A percentile compares a stretch with the other conserved stretches of the same genome.
phyloP scores from a whole-genome alignment of 1,284 basidiomycete genomes.

The Trichosporon sp. region DNA sequence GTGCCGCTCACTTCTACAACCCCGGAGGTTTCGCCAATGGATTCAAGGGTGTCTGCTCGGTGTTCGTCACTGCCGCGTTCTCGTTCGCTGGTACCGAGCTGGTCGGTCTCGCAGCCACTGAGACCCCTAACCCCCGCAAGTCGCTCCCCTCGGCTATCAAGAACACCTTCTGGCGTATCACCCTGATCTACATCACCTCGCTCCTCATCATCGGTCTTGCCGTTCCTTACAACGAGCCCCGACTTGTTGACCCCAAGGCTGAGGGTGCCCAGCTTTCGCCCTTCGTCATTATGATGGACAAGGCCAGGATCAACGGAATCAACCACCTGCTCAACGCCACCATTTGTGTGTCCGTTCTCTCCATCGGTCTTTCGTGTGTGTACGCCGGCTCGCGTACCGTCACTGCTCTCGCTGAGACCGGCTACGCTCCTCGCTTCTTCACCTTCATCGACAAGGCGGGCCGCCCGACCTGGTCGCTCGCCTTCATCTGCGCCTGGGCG shows the following conservation, averaged over 20 bases:
- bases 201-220: conserved; percentile 52
- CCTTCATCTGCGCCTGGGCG: conserved; percentile 42
- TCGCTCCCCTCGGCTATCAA: conserved; percentile 19
- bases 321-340: conserved; percentile 52
- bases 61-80: conserved; percentile 60
- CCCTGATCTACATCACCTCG: conserved; percentile 53
- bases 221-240: conserved; percentile 44
- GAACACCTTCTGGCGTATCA: conserved; percentile 55
- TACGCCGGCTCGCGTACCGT: conserved; percentile 46
- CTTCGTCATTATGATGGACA: conserved; percentile 52
- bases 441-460: conserved; percentile 53
- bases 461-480: conserved; percentile 50
- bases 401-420: conserved; percentile 44
- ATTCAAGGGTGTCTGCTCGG: conserved; percentile 48
- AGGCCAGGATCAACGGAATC: conserved; percentile 48
- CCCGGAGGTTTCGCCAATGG: conserved; percentile 49
- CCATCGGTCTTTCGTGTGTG: conserved; percentile 44
- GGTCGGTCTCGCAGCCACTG: conserved; percentile 10
- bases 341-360: conserved; percentile 48
- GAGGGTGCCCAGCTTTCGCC: conserved; percentile 51
- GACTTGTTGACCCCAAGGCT: conserved; percentile 35
- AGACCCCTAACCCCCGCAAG: conserved; percentile 33
- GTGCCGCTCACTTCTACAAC: conserved; percentile 35
- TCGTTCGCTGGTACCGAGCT: conserved; percentile 58
- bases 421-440: conserved; percentile 51